phyloP scores from a whole-genome alignment of 2,329 filamentous ascomycete species.

The Aspergillus floridensis region DNA sequence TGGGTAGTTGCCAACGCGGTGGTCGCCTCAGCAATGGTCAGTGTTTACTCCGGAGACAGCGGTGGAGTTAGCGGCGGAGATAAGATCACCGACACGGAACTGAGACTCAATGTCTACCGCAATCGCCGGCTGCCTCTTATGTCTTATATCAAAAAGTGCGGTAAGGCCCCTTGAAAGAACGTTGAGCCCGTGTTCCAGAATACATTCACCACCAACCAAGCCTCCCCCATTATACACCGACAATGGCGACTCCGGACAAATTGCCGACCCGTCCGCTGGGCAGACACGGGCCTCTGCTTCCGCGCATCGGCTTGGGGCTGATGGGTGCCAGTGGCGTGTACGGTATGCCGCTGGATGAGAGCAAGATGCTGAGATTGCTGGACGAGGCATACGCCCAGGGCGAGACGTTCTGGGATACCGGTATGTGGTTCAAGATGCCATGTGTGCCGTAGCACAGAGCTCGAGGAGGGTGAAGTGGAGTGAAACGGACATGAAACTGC shows the following conservation, averaged over 20 bases:
- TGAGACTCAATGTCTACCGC: background rate
- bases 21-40: background rate
- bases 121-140: background rate
- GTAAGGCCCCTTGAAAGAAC: background rate
- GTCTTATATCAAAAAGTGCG: background rate
- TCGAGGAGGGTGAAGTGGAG: no score
- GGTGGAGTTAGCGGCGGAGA: constrained; percentile 4
- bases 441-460: background rate
- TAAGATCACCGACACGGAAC: background rate
- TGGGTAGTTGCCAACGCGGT: background rate
- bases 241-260: constrained; percentile 7
- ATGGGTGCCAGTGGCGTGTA: constrained; percentile 32
- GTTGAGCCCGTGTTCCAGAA: background rate
- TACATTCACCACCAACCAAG: background rate
- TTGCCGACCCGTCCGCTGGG: constrained; percentile 26
- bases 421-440: constrained; percentile 15
- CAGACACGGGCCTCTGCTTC: constrained; percentile 27
- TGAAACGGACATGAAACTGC: no score
- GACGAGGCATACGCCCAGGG: constrained; percentile 48
- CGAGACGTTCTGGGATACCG: constrained; percentile 45
- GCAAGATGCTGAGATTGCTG: constrained; percentile 46
- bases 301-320: constrained; percentile 28
- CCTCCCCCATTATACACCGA: background rate
- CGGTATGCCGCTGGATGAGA: constrained; percentile 34
- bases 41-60: background rate